phyloP scores from a whole-genome alignment of 768 basidiomycete species.

The Fistulinella prunicolor region DNA sequence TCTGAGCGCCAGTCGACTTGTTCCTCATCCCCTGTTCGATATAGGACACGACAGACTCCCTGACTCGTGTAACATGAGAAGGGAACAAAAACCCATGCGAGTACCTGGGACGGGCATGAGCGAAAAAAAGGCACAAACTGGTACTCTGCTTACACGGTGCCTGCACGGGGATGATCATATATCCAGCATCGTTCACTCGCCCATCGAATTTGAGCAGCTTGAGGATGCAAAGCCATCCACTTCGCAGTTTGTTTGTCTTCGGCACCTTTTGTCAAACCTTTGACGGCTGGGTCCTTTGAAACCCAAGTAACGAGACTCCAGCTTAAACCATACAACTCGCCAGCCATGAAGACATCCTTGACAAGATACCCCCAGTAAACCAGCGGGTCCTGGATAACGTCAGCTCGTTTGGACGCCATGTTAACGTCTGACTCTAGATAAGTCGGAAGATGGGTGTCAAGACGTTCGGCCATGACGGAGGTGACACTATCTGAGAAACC shows the following conservation, averaged over 20 bases:
- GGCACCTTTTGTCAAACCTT: constrained; percentile 67
- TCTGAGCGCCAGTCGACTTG: constrained; percentile 28
- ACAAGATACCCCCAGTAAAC: constrained; percentile 91
- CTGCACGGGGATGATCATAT: constrained; percentile 93
- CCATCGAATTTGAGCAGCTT: constrained; percentile 79
- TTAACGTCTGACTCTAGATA: not conserved
- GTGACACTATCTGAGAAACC: constrained; percentile 12
- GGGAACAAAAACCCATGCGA: constrained; percentile 96
- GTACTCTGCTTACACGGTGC: constrained; percentile 71
- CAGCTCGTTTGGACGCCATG: constrained; percentile 7
- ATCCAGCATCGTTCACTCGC: constrained; percentile 93
- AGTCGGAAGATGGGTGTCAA: not conserved
- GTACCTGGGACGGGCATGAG: constrained; percentile 52
- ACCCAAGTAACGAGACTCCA: constrained; percentile 88
- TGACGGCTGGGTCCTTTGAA: constrained; percentile 68
- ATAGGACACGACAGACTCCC: constrained; percentile 50
- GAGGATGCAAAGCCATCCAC: constrained; percentile 90
- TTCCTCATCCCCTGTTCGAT: constrained; percentile 45
- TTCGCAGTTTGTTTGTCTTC: constrained; percentile 93
- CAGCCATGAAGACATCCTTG: constrained; percentile 92
- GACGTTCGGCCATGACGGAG: not conserved
- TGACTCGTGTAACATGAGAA: constrained; percentile 73
- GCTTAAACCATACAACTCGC: constrained; percentile 88
- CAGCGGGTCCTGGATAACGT: constrained; percentile 53
- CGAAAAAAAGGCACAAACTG: constrained; percentile 2